phyloP scores from a whole-genome alignment of 768 basidiomycete species.

The Leccinum disarticulatum region DNA sequence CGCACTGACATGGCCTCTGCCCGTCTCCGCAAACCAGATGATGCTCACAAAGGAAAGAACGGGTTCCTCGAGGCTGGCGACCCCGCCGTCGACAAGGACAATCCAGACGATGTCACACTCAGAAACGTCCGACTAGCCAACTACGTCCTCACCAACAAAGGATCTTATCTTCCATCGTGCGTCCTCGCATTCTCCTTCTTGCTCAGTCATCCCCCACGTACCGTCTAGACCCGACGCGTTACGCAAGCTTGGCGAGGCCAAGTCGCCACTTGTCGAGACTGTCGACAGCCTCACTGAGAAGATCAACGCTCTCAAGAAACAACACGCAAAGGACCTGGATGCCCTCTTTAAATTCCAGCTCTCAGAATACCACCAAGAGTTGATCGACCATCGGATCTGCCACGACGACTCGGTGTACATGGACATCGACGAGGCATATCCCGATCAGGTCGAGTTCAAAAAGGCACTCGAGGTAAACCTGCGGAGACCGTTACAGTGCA shows the following conservation, averaged over 20 bases:
- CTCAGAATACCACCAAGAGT: constrained; percentile 34
- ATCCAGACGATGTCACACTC: constrained; percentile 27
- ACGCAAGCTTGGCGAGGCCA: constrained; percentile 22
- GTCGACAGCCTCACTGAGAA: constrained; percentile 26
- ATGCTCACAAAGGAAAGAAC: constrained; percentile 14
- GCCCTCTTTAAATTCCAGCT: constrained; percentile 31
- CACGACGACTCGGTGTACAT: constrained; percentile 30
- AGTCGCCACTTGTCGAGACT: constrained; percentile 22
- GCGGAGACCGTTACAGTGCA: background rate
- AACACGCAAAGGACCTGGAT: constrained; percentile 33
- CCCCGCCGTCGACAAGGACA: constrained; percentile 9
- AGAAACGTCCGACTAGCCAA: constrained; percentile 37
- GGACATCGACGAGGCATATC: constrained; percentile 27
- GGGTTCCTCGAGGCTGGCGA: constrained; percentile 24
- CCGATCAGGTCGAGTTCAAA: constrained; percentile 27
- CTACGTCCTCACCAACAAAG: constrained; percentile 42
- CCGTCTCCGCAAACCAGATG: constrained; percentile 14
- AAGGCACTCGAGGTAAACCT: constrained; percentile 22
- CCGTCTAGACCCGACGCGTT: constrained; percentile 20
- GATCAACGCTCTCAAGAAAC: constrained; percentile 30
- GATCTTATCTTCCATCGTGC: constrained; percentile 41
- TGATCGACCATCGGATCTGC: constrained; percentile 26
- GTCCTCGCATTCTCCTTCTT: constrained; percentile 1
- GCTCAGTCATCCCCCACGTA: background rate
- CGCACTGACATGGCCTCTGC: constrained; percentile 1